Evolutionary conservation across 2,329 filamentous ascomycete species (phyloP), one percentile per base, ranked within the genome.

Genomic region (Capronia americana): DNA sequence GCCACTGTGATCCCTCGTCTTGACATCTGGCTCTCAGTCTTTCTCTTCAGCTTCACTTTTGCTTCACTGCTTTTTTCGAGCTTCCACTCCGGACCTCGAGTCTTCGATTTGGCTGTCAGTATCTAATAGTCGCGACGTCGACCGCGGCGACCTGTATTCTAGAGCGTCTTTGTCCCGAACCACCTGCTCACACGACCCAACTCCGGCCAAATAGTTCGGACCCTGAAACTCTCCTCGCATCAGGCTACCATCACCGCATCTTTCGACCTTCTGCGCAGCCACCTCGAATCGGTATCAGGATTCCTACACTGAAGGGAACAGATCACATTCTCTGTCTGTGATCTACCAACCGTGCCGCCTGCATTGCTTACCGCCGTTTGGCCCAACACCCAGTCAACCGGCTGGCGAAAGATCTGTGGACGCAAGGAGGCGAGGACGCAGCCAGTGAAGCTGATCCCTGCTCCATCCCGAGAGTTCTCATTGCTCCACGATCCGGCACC

Each of bases 401-500:
- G 59, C 60, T 30, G 53, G 32, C 57, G 57, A 63, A 61, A 68
- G 59, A 68, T 70, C 68, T 70, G 50, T 54, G 57, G 63, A 70
- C 70, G 68, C 66, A 70, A 70, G 68, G 68, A 70, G 68, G 63
- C 66, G 66, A 69, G 28, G 30, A 62, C 50, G 30, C 63, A 50
- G 32, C 66, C 63, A 66, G 53, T 61, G 53, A 51, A 63, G 62
- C 55, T 63, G 20, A 38, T 51, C 60, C 65, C 41, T 46, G 62
- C 59, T 61, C 50, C 65, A 46, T 60, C 55, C 46, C 57, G 58
- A 65, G 62, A 63, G 54, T 65, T 64, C 64, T 62, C 34, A 69
- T 68, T 70, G 70, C 66, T 72, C 70, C 69, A 69, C 69, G 60
- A 66, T 62, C 61, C 65, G 69, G 70, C 70, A 70, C 68, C 70